phyloP scores from a whole-genome alignment of 2,329 filamentous ascomycete genomes.

The Pseudonectria foliicola region DNA sequence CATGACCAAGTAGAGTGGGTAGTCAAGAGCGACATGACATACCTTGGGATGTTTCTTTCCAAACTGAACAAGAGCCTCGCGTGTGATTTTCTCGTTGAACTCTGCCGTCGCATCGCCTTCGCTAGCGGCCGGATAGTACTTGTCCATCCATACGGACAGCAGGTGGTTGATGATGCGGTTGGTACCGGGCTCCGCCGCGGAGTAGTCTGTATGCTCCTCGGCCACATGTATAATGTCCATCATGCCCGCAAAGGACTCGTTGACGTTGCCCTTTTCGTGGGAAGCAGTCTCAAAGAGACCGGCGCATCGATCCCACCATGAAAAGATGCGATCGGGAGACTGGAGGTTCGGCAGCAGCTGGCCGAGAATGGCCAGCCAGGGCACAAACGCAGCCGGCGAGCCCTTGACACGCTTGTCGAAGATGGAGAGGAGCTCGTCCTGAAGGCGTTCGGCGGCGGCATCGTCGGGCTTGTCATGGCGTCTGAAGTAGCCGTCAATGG shows the following conservation, averaged over 20 bases:
- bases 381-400: slow-evolving; percentile 47
- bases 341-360: slow-evolving; percentile 57
- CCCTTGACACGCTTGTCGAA: slow-evolving; percentile 59
- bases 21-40: slow-evolving; percentile 2
- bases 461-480: slow-evolving; percentile 64
- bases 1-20: background rate
- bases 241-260: slow-evolving; percentile 58
- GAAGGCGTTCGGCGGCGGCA: slow-evolving; percentile 58
- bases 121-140: slow-evolving; percentile 31
- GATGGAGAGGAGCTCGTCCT: slow-evolving; percentile 63
- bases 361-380: slow-evolving; percentile 63
- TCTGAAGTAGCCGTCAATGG: slow-evolving; percentile 61
- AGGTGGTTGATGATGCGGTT: slow-evolving; percentile 50
- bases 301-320: slow-evolving; percentile 61
- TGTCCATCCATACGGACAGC: slow-evolving; percentile 50
- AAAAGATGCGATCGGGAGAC: slow-evolving; percentile 53
- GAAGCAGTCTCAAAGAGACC: slow-evolving; percentile 40
- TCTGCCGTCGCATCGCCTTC: slow-evolving; percentile 31
- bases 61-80: slow-evolving; percentile 47
- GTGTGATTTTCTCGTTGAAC: slow-evolving; percentile 43
- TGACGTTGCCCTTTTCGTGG: slow-evolving; percentile 55
- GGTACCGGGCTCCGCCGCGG: slow-evolving; percentile 34
- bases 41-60: slow-evolving; percentile 63
- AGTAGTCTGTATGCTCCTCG: slow-evolving; percentile 43
- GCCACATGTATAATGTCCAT: slow-evolving; percentile 59